Base-by-base conservation (phyloP, 2,329 filamentous ascomycete genomes). In the Chaetomium olivaceum region DNA sequence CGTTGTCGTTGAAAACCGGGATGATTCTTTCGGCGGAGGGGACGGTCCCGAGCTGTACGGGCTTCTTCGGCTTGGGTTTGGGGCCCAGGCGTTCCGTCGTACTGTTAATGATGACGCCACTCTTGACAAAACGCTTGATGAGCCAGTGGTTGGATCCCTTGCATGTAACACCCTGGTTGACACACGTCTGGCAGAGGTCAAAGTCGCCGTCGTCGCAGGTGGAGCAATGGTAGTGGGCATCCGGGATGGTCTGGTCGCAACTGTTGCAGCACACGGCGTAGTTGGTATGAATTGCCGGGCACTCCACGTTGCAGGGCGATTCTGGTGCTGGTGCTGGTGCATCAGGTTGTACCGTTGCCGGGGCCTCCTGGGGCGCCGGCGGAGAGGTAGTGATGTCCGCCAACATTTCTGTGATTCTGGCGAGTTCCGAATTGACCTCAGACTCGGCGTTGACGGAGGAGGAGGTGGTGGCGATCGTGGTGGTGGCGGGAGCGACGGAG, bases 191-290 rank as follows among this genome's bases (percentile, higher is more conserved):
- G 82, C 96, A 99, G 33, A 99, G 86, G 75, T 99, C 95, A 74
- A 93, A 99, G 77, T 99, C 95, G 50, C 94, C 95, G 64, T 90
- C 87, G 70, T 98, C 92, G 76, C 95, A 99, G 65, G 91, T 91
- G 70, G 91, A 91, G 82, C 96, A 99, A 80, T 99, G 95, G 78
- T 91, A 99, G 79, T 99, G 94, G 60, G 88, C 86, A 72, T 92
- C 88, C 31, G 89, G 86, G 73, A 97, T 92, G 51, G 88, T 86
- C 67, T 82, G 83, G 71, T 92, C 90, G 78, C 95, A 99, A 76
- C 87, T 85, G 80, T 99, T 98, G 86, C 95, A 99, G 82, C 91
- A 96, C 54, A 99, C 93, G 14, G 91, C 91, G 78, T 93, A 97
- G 56, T 85, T 80, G 63, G 74, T 73, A 67, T 69, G 73, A 66